phyloP scores from a whole-genome alignment of 352 stramenopile genomes.

The Phytophthora citrophthora region DNA sequence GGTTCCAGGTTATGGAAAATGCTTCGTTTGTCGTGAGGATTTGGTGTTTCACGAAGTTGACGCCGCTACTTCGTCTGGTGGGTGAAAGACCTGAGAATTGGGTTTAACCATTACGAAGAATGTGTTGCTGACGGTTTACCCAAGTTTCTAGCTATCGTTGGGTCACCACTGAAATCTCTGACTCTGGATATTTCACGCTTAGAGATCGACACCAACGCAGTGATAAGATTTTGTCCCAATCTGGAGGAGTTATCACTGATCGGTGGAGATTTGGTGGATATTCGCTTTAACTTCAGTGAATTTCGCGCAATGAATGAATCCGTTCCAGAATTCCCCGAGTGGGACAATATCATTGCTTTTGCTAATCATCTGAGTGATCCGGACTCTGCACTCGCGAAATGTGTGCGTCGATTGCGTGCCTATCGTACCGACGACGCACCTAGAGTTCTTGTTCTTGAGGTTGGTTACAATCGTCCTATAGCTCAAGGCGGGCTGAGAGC shows the following conservation, averaged over 20 bases:
- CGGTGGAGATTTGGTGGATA: not conserved
- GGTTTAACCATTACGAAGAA: not conserved
- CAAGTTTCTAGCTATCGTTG: constrained; percentile 1
- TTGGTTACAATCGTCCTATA: not conserved
- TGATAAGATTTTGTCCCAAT: not conserved
- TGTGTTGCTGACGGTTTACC: constrained; percentile 6
- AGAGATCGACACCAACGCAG: not conserved
- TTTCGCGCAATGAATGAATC: not conserved
- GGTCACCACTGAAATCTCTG: no score
- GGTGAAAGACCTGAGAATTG: constrained; percentile 4
- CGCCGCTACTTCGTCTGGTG: not conserved
- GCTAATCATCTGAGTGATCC: not conserved
- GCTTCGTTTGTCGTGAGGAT: not conserved
- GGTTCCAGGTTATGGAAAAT: constrained; percentile 12
- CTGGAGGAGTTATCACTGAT: not conserved
- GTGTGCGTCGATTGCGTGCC: not conserved
- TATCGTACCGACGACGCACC: not conserved
- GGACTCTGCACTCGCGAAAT: not conserved
- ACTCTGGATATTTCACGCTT: no score
- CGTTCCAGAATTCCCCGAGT: not conserved
- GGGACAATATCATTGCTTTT: not conserved
- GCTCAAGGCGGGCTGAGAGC: not conserved
- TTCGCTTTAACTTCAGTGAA: constrained; percentile 3
- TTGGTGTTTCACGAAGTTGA: not conserved
- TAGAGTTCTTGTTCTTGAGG: not conserved